Evolutionary conservation across 1,139 yeast species (phyloP).

Genomic region (Saccharomyces hybrid): DNA sequence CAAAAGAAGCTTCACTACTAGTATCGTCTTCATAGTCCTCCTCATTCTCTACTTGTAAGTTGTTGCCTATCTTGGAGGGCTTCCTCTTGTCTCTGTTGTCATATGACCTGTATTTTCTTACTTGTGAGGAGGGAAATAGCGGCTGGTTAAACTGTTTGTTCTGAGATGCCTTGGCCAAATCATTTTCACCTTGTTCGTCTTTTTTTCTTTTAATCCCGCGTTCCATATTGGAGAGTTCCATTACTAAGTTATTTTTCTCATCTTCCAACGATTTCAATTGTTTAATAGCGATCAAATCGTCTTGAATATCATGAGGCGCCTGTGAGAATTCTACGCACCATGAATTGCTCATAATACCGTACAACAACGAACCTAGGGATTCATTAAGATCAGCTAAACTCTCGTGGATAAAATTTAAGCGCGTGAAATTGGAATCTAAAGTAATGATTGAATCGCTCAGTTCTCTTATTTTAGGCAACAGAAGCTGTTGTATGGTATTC

Average conservation of each 20-base stretch:
- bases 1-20: conserved; percentile 31
- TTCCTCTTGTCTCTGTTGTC: background rate
- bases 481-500: conserved; percentile 20
- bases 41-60: background rate
- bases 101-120: background rate
- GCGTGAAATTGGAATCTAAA: conserved; percentile 41
- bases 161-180: background rate
- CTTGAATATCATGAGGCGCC: conserved; percentile 22
- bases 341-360: conserved; percentile 56
- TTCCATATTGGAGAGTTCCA: conserved; percentile 10
- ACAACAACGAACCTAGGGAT: conserved; percentile 52
- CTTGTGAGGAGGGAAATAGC: conserved; percentile 6
- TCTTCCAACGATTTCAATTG: conserved; percentile 14
- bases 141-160: conserved; percentile 8
- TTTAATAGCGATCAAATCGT: conserved; percentile 19
- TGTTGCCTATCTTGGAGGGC: background rate
- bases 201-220: conserved; percentile 2
- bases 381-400: conserved; percentile 52
- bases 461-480: conserved; percentile 28
- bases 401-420: conserved; percentile 44
- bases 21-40: conserved; percentile 25
- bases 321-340: conserved; percentile 54
- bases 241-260: conserved; percentile 18
- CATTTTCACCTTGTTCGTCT: conserved; percentile 2
- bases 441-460: conserved; percentile 37